Evolutionary conservation across 2,329 filamentous ascomycete species (phyloP).

Genomic region (Apiospora marii): DNA sequence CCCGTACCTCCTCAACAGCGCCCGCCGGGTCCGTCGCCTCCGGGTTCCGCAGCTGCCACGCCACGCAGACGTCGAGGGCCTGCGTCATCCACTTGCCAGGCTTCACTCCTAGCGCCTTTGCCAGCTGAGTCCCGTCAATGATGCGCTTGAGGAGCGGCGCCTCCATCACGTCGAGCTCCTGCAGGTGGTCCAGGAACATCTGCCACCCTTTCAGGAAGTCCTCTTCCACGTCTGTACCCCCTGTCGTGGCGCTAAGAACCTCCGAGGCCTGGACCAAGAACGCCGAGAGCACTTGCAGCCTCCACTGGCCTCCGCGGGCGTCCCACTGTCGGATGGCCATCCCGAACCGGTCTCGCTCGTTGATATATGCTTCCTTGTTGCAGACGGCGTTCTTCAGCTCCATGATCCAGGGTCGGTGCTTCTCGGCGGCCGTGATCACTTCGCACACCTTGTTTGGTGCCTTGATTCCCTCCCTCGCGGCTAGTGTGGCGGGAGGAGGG

Average conservation of each 20-base stretch:
- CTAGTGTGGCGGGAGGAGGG: constrained; percentile 66
- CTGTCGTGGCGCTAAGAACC: constrained; percentile 34
- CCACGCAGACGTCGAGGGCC: constrained; percentile 80
- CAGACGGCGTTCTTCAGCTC: constrained; percentile 64
- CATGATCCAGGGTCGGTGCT: constrained; percentile 70
- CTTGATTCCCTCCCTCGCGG: constrained; percentile 80
- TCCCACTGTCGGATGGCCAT: constrained; percentile 81
- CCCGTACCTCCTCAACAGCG: constrained; percentile 67
- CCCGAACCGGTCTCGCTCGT: constrained; percentile 70
- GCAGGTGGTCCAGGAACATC: constrained; percentile 62
- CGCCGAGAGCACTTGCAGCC: constrained; percentile 72
- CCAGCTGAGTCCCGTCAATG: constrained; percentile 79
- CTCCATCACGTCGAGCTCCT: constrained; percentile 63
- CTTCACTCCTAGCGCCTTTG: constrained; percentile 70
- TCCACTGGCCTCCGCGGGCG: constrained; percentile 68
- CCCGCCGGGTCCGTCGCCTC: constrained; percentile 63
- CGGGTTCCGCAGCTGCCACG: constrained; percentile 89
- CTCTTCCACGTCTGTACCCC: constrained; percentile 40
- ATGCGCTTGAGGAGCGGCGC: constrained; percentile 66
- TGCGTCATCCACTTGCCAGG: constrained; percentile 86
- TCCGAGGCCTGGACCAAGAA: constrained; percentile 69
- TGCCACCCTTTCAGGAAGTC: constrained; percentile 60
- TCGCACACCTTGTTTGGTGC: constrained; percentile 78
- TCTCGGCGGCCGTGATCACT: constrained; percentile 70
- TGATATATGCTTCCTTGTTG: constrained; percentile 52